A percentile compares a stretch with the other conserved stretches of the same genome.
phyloP scores from a whole-genome alignment of 2,329 filamentous ascomycete species.

The Emergomyces orientalis region DNA sequence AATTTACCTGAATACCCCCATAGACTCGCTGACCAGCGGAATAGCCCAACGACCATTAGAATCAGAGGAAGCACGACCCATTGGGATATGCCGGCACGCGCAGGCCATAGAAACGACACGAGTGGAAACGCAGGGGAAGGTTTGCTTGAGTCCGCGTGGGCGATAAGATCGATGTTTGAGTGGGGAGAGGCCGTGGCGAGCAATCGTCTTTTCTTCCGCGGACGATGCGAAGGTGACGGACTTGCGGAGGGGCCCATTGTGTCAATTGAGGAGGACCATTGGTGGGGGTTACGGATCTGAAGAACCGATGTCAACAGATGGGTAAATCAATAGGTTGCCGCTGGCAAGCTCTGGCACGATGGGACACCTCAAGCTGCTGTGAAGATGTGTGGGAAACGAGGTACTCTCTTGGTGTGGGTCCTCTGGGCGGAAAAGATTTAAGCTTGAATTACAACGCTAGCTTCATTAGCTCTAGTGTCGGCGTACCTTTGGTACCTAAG shows the following conservation, averaged over 20 bases:
- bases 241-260: conserved; percentile 22
- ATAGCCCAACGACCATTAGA: conserved; percentile 81
- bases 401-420: background rate
- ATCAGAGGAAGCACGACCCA: conserved; percentile 86
- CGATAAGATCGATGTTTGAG: conserved; percentile 35
- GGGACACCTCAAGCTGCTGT: background rate
- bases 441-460: background rate
- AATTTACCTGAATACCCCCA: conserved; percentile 85
- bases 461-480: background rate
- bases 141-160: conserved; percentile 38
- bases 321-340: background rate
- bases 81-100: conserved; percentile 70
- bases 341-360: background rate
- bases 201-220: conserved; percentile 39
- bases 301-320: background rate
- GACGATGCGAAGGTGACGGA: conserved; percentile 30
- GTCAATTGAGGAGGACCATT: background rate
- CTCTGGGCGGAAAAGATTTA: background rate
- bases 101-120: conserved; percentile 89
- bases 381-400: background rate
- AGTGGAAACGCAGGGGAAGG: conserved; percentile 71
- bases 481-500: background rate
- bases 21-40: conserved; percentile 82
- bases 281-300: background rate
- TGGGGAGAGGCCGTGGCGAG: conserved; percentile 23